These are phyloP conservation scores for Alternaria hordeiaustralica DNA, from an alignment of 2,329 filamentous ascomycete species.

Conservation along the genomic window DNA sequence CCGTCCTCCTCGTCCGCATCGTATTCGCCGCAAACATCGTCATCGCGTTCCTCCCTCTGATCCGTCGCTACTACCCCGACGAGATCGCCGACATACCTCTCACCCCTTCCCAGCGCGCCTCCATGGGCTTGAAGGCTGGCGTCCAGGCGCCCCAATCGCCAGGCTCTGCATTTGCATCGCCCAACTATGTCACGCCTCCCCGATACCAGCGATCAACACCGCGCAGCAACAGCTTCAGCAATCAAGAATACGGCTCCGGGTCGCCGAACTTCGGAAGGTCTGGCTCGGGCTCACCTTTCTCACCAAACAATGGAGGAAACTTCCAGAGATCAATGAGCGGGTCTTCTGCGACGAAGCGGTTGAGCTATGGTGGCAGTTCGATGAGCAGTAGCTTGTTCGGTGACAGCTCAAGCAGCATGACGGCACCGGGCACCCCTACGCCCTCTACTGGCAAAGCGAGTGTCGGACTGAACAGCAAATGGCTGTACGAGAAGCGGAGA, in stretches of 20 bases:
- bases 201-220: constrained; percentile 81
- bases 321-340: constrained; percentile 70
- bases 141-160: constrained; percentile 65
- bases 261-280: constrained; percentile 53
- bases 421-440: constrained; percentile 68
- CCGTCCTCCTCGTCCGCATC: constrained; percentile 59
- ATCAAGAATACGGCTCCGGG: constrained; percentile 52
- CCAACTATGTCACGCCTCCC: constrained; percentile 81
- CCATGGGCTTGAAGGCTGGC: constrained; percentile 79
- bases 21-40: constrained; percentile 68
- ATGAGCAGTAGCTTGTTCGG: constrained; percentile 53
- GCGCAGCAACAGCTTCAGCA: constrained; percentile 63
- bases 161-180: constrained; percentile 56
- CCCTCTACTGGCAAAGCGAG: constrained; percentile 67
- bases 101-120: constrained; percentile 83
- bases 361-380: constrained; percentile 63
- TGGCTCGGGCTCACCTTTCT: constrained; percentile 55
- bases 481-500: constrained; percentile 85
- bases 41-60: constrained; percentile 73
- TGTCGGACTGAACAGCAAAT: constrained; percentile 86
- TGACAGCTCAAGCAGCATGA: constrained; percentile 49
- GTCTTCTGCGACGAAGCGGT: constrained; percentile 58
- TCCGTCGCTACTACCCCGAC: constrained; percentile 67
- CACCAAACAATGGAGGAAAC: constrained; percentile 57
- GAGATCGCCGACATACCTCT: constrained; percentile 87